Conservation (phyloP, 805 yeast species). For the Wickerhamomyces xylosicus region DNA sequence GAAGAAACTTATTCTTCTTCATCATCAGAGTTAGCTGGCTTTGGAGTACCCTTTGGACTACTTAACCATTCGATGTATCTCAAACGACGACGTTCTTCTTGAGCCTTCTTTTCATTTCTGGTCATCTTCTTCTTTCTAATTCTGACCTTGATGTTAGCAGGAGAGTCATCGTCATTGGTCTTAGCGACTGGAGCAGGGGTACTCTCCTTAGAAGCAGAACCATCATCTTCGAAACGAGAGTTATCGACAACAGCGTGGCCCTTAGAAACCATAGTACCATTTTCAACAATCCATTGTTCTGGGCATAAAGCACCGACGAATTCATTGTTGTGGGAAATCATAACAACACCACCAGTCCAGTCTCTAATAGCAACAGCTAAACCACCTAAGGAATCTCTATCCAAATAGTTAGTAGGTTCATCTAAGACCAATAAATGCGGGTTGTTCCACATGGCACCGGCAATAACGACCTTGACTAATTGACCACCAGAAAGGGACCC, state of each 20-base stretch:
- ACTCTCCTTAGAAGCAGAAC: constrained; percentile 38
- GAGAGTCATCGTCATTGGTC: constrained; percentile 72
- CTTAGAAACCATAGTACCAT: constrained; percentile 80
- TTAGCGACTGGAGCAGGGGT: constrained; percentile 28
- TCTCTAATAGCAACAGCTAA: constrained; percentile 95
- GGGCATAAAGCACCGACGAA: constrained; percentile 97
- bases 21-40: constrained; percentile 87
- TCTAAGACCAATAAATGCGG: constrained; percentile 94
- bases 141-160: constrained; percentile 91
- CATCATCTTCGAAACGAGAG: constrained; percentile 76
- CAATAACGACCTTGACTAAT: constrained; percentile 94
- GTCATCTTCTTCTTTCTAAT: constrained; percentile 94
- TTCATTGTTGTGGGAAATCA: constrained; percentile 96
- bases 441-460: constrained; percentile 99
- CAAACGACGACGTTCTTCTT: constrained; percentile 88
- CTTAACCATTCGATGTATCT: constrained; percentile 92
- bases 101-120: constrained; percentile 86
- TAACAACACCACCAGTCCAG: constrained; percentile 97
- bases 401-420: constrained; percentile 97
- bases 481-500: constrained; percentile 98
- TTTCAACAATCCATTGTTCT: constrained; percentile 95
- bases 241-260: constrained; percentile 70
- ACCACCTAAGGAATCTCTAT: constrained; percentile 96
- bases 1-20: constrained; percentile 62
- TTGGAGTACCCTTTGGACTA: constrained; percentile 97